Evolutionary conservation across 768 basidiomycete species (phyloP).

Genomic region (Russula olivacea): DNA sequence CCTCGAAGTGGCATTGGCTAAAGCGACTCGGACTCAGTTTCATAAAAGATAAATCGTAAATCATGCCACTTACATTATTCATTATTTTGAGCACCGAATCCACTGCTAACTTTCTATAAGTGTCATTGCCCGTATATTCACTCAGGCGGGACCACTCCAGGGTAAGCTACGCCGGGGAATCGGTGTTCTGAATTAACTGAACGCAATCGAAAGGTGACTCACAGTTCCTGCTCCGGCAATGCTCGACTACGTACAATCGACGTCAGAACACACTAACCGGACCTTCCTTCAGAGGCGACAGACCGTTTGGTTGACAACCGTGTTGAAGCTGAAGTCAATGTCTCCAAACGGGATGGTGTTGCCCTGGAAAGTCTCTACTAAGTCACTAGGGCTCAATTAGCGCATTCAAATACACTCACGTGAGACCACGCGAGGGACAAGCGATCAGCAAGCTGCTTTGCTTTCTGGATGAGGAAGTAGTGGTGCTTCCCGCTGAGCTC

Average conservation of each 20-base stretch:
- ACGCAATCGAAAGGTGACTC: conserved; percentile 18
- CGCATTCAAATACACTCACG: conserved; percentile 33
- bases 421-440: conserved; percentile 56
- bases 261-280: conserved; percentile 37
- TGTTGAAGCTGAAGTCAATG: conserved; percentile 37
- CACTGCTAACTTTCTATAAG: conserved; percentile 38
- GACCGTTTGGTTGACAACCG: conserved; percentile 32
- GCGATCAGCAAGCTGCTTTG: conserved; percentile 57
- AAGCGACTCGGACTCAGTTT: conserved; percentile 27
- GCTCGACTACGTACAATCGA: conserved; percentile 41
- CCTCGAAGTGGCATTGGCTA: conserved; percentile 31
- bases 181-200: background rate
- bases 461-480: conserved; percentile 51
- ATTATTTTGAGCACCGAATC: conserved; percentile 43
- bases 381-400: background rate
- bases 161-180: conserved; percentile 41
- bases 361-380: conserved; percentile 25
- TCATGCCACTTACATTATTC: conserved; percentile 30
- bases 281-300: conserved; percentile 26
- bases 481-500: conserved; percentile 55
- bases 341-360: conserved; percentile 36
- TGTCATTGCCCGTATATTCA: conserved; percentile 52
- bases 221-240: conserved; percentile 45
- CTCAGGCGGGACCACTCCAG: conserved; percentile 51
- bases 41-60: background rate